A percentile compares a stretch with the other conserved stretches of the same genome.
Evolutionary conservation across 768 basidiomycete genomes (phyloP).

Genomic region (Podaxis sp.): DNA sequence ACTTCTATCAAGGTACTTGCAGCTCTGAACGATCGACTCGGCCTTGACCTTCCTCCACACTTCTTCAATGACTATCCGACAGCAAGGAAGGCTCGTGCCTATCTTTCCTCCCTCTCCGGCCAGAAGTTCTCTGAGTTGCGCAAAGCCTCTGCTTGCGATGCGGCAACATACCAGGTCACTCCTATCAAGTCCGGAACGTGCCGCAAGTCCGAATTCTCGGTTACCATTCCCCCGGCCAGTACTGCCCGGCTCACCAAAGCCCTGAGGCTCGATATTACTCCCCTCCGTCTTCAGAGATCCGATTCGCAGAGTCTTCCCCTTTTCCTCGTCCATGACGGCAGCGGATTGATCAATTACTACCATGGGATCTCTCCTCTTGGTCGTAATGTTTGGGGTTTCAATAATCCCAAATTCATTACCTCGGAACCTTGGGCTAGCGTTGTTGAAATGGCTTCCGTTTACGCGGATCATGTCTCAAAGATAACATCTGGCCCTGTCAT

Average conservation of each 20-base stretch:
- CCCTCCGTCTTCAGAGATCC: conserved; percentile 38
- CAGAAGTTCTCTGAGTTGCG: background rate
- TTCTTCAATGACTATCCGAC: conserved; percentile 44
- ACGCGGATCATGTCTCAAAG: conserved; percentile 41
- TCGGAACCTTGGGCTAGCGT: conserved; percentile 49
- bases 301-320: conserved; percentile 37
- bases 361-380: conserved; percentile 44
- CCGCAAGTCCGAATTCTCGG: background rate
- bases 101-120: conserved; percentile 21
- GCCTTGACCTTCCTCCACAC: conserved; percentile 41
- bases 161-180: background rate
- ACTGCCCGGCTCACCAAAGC: conserved; percentile 16
- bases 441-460: conserved; percentile 51
- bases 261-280: conserved; percentile 27
- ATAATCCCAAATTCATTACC: conserved; percentile 50
- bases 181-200: background rate
- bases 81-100: conserved; percentile 34
- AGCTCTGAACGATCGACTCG: conserved; percentile 40
- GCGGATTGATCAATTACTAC: conserved; percentile 57
- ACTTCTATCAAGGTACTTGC: conserved; percentile 60
- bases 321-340: conserved; percentile 74
- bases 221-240: background rate
- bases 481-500: conserved; percentile 41
- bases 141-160: background rate
- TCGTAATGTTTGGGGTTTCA: conserved; percentile 60